These are phyloP conservation scores for Flammula alnicola DNA, from an alignment of 1,284 basidiomycete genomes.

Conservation along the genomic window DNA sequence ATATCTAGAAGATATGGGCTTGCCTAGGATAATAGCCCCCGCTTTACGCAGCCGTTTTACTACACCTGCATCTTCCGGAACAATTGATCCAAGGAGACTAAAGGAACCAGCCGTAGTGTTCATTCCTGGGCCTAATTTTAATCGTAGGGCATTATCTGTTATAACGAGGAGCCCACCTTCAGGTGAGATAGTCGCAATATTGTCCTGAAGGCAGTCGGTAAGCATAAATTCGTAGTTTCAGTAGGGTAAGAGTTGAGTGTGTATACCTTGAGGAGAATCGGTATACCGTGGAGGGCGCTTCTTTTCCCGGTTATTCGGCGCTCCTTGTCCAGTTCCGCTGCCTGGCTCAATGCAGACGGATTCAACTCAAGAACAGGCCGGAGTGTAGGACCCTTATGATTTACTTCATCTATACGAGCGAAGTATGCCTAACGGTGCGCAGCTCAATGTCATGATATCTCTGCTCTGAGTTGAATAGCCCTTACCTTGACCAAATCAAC, in stretches of 20 bases:
- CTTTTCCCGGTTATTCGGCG: constrained; percentile 43
- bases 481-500: constrained; percentile 68
- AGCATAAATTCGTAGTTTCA: too few species aligned
- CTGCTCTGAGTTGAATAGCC: constrained; percentile 43
- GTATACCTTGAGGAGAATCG: constrained; percentile 63
- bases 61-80: constrained; percentile 66
- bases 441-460: neutral
- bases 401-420: constrained; percentile 72
- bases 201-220: too few species aligned
- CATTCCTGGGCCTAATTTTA: constrained; percentile 55
- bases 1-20: neutral
- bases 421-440: constrained; percentile 57
- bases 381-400: constrained; percentile 58
- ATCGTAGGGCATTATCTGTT: too few species aligned
- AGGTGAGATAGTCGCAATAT: constrained; percentile 60
- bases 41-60: constrained; percentile 63
- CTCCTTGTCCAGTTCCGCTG: constrained; percentile 57
- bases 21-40: constrained; percentile 28
- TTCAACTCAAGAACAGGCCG: constrained; percentile 68
- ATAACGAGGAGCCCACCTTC: constrained; percentile 45
- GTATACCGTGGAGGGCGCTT: constrained; percentile 50
- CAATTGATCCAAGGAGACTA: constrained; percentile 58
- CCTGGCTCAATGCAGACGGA: constrained; percentile 59
- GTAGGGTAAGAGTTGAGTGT: neutral
- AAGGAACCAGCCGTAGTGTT: constrained; percentile 70